Evolutionary conservation across 352 stramenopile species (phyloP), one percentile per base, ranked within the genome.

Genomic region (Phytophthora multivora): DNA sequence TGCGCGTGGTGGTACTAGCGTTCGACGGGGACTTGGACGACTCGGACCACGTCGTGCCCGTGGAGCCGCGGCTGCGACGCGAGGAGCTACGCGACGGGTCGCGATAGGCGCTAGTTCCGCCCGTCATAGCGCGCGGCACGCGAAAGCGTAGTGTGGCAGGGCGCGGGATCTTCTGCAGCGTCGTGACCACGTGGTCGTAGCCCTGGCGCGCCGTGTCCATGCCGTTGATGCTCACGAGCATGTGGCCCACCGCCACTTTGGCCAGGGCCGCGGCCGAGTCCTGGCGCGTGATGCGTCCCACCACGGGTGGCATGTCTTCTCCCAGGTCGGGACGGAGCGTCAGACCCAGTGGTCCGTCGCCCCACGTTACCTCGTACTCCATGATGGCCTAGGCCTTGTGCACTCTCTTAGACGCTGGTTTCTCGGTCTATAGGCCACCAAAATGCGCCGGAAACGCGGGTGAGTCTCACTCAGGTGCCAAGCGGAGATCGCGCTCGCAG

Each of bases 191-290:
- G 38, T 86, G 71, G 71, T 93, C 85, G 56, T 96, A 96, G 31
- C 87, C 87, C 55, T 91, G 82, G n/a, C 86, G 85, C 16, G 87
- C 83, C 23, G 87, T 96, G 66, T 94, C 85, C 58, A 91, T 79
- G 48, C 83, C 83, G 59, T 96, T 96, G 59, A 96, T 93, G 71
- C 82, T 92, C 62, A 96, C 87, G 38, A 96, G 85, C 87, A 96
- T 93, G 73, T 96, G 85, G 16, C 87, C 87, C 41, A 93, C 83
- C 0, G 80, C 80, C 28, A 96, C 87, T 12, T 90, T 90, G 3
- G 87, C 85, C 45, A 91, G 66, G 19, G 87, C 87, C 1, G 87
- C 87, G 4, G 86, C 87, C 41, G 87, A 94, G 66, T 94, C 86
- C 47, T 84, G 71, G n/a, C 87, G 85, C 51, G 87, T 96, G 69